Conservation (phyloP, 1,139 yeast genomes). For the Hyphopichia wangnamkhiaoensis region DNA sequence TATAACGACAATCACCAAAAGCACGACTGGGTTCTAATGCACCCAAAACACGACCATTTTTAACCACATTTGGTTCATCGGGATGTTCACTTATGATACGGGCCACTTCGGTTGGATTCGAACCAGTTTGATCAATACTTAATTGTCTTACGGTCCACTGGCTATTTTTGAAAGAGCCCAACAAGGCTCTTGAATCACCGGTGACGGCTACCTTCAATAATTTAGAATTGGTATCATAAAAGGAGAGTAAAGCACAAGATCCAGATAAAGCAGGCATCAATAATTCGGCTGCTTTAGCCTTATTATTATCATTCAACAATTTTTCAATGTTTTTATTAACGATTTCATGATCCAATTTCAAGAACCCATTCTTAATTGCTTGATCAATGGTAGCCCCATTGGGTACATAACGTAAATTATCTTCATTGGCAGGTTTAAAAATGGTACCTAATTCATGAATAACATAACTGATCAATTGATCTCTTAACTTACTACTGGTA, state of each 20-base stretch:
- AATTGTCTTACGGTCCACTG: slow-evolving; percentile 88
- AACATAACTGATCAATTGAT: slow-evolving; percentile 72
- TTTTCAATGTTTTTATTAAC: slow-evolving; percentile 73
- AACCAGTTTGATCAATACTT: slow-evolving; percentile 92
- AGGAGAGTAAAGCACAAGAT: slow-evolving; percentile 85
- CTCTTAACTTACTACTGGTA: slow-evolving; percentile 81
- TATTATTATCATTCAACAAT: slow-evolving; percentile 63
- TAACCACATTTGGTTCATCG: slow-evolving; percentile 77
- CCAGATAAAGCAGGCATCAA: slow-evolving; percentile 95
- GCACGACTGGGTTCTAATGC: slow-evolving; percentile 96
- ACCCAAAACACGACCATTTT: slow-evolving; percentile 90
- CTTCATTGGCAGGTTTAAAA: slow-evolving; percentile 57
- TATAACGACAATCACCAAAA: slow-evolving; percentile 95
- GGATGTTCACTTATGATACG: slow-evolving; percentile 89
- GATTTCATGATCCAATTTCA: slow-evolving; percentile 82
- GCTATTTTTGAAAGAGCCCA: slow-evolving; percentile 72
- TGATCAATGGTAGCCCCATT: slow-evolving; percentile 69
- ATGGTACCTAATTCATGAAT: slow-evolving; percentile 74
- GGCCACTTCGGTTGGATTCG: slow-evolving; percentile 83
- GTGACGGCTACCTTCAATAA: slow-evolving; percentile 87
- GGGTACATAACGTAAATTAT: slow-evolving; percentile 55
- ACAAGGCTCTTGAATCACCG: slow-evolving; percentile 92
- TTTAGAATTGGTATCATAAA: slow-evolving; percentile 76
- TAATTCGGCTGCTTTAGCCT: slow-evolving; percentile 65
- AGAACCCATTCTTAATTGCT: slow-evolving; percentile 80